A percentile compares a stretch with the other conserved stretches of the same genome.
Evolutionary conservation across 2,329 filamentous ascomycete genomes (phyloP).

Genomic region (Blastomyces gilchristii): DNA sequence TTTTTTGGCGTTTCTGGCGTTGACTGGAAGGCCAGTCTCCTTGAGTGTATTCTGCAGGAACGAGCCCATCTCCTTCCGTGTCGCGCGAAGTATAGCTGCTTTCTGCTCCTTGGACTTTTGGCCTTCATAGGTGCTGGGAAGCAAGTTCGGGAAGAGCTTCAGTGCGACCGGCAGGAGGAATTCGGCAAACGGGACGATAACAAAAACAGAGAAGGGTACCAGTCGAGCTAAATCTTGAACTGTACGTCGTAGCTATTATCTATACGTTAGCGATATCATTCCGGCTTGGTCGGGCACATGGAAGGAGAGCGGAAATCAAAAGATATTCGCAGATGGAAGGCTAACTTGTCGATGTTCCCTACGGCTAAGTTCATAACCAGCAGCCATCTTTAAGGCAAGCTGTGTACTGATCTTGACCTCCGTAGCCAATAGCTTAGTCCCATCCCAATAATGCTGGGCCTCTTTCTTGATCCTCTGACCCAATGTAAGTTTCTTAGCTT

Average conservation of each 20-base stretch:
- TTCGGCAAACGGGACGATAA: conserved; percentile 94
- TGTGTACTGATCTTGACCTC: conserved; percentile 89
- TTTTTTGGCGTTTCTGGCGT: conserved; percentile 69
- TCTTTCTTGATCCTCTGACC: conserved; percentile 95
- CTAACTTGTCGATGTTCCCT: conserved; percentile 75
- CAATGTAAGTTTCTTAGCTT: conserved; percentile 76
- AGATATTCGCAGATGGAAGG: conserved; percentile 4
- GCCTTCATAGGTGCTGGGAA: conserved; percentile 93
- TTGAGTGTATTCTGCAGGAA: conserved; percentile 82
- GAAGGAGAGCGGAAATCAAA: background rate
- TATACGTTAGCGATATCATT: conserved; percentile 10
- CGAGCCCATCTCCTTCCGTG: conserved; percentile 82
- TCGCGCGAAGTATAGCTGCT: conserved; percentile 67
- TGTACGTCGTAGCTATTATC: conserved; percentile 62
- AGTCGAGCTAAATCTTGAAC: conserved; percentile 87
- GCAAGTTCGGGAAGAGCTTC: conserved; percentile 91
- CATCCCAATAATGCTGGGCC: conserved; percentile 91
- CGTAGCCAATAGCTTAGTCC: conserved; percentile 83
- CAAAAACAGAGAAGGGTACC: conserved; percentile 91
- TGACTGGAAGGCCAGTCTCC: conserved; percentile 87
- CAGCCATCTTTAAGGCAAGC: conserved; percentile 92
- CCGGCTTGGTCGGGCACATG: background rate
- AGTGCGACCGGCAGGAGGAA: conserved; percentile 82
- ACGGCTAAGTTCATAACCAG: conserved; percentile 89
- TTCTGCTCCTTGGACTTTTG: conserved; percentile 86